These are phyloP conservation scores for Solanum medicagineum DNA, from an alignment of 257 asterid species.

Conservation along the genomic window DNA sequence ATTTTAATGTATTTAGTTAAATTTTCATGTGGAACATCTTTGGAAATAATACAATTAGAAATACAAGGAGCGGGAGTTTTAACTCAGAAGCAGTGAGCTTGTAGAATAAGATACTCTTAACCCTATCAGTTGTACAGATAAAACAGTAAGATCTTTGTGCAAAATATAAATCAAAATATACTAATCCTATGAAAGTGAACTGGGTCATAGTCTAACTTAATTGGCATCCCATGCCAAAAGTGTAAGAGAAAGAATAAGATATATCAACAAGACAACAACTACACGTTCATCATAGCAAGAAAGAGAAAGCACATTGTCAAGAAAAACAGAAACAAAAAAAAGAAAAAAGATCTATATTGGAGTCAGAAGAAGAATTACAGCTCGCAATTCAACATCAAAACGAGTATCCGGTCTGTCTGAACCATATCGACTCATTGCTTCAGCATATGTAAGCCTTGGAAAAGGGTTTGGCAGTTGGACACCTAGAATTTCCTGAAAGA, in stretches of 20 bases:
- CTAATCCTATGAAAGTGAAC: neutral
- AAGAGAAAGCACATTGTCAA: neutral
- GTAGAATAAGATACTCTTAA: neutral
- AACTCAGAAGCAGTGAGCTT: neutral
- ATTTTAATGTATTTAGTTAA: neutral
- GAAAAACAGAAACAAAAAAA: neutral
- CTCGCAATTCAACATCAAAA: constrained; percentile 69
- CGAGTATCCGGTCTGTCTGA: constrained; percentile 92
- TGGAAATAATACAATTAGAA: neutral
- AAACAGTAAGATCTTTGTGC: neutral
- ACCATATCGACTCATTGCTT: constrained; percentile 83
- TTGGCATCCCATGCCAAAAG: neutral
- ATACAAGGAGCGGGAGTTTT: neutral
- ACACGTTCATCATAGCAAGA: neutral
- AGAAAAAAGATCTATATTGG: neutral
- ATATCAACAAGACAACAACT: neutral
- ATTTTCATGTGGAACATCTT: neutral
- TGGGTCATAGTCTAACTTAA: neutral
- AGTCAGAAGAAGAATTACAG: constrained; percentile 33
- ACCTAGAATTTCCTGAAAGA: constrained; percentile 71
- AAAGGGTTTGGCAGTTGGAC: constrained; percentile 80
- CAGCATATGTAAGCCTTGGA: constrained; percentile 87
- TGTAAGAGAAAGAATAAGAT: neutral
- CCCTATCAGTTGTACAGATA: neutral
- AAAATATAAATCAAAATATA: neutral